Base-by-base conservation (phyloP, 2,329 filamentous ascomycete genomes). In the Cladophialophora chaetospira region DNA sequence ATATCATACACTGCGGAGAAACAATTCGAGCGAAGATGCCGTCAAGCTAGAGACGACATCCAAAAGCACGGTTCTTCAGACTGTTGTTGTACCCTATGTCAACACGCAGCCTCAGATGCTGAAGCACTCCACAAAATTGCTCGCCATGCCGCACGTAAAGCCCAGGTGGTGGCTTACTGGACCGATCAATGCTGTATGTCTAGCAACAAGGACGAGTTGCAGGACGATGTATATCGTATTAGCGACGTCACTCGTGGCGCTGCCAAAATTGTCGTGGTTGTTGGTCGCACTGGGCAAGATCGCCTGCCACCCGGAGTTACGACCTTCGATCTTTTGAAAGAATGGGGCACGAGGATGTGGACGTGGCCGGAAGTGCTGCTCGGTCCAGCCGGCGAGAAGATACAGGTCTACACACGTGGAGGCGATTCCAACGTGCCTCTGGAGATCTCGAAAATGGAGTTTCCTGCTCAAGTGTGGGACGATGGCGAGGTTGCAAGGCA, bases 261-360 rank as follows among this genome's bases (percentile, higher is more conserved):
- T 1, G 68, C 73, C 11, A 72, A 71, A 1, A 63, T 79, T 17
- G 70, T 73, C 10, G 75, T 79, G 17, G 72, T 72, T 1, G 72
- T 78, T 2, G 73, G 73, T 2, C 67, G 61, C 17, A 68, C 66
- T n/a, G 50, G 55, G 11, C 55, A 26, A 42, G 21, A 50, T 36
- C 36, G 49, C 59, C 11, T 63, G 62, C 42, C 63, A 63, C 28
- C 58, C 15, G 21, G 68, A 60, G 50, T 68, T 15, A 29, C 66
- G 4, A 56, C 67, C 10, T 51, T 65, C 36, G 58, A 70, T 25
- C 68, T 71, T 68, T 65, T 79, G 10, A 66, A 70, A 5, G 67
- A 75, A 63, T 80, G 71, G 77, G 79, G 74, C 15, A 71, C 66
- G 8, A 71, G 73, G 3, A 68, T 81, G 17, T 78, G 77, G 71